Evolutionary conservation across 805 yeast genomes (phyloP).

Genomic region (Wickerhamiella cacticola): DNA sequence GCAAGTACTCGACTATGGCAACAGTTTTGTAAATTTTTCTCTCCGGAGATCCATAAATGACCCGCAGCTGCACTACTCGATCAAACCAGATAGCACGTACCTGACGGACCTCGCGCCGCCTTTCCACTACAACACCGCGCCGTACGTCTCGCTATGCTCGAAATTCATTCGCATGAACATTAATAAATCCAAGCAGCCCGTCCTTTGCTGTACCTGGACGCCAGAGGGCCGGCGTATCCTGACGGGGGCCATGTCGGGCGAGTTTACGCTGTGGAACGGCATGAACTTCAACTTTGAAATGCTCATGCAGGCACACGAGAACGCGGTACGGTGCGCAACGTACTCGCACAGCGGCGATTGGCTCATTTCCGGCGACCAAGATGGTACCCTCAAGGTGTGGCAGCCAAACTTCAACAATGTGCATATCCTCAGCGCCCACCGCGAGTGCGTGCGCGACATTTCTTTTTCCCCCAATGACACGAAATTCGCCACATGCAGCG

Average conservation of each 20-base stretch:
- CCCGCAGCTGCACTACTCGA: slow-evolving; percentile 18
- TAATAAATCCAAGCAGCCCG: slow-evolving; percentile 84
- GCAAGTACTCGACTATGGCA: slow-evolving; percentile 53
- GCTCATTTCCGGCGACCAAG: slow-evolving; percentile 89
- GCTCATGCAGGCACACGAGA: slow-evolving; percentile 97
- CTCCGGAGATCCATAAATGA: slow-evolving; percentile 34
- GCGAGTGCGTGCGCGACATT: slow-evolving; percentile 74
- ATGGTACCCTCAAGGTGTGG: slow-evolving; percentile 88
- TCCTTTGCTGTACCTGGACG: slow-evolving; percentile 86
- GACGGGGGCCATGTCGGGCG: slow-evolving; percentile 88
- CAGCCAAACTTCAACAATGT: slow-evolving; percentile 97
- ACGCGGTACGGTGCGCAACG: slow-evolving; percentile 64
- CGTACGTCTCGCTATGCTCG: slow-evolving; percentile 52
- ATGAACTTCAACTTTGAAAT: slow-evolving; percentile 90
- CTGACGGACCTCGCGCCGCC: slow-evolving; percentile 52
- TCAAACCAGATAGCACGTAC: slow-evolving; percentile 60
- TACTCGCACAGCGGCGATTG: slow-evolving; percentile 90
- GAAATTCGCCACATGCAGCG: slow-evolving; percentile 87
- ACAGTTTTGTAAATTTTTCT: slow-evolving; percentile 54
- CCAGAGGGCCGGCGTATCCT: slow-evolving; percentile 88
- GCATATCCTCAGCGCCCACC: slow-evolving; percentile 57
- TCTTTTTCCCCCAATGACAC: slow-evolving; percentile 84
- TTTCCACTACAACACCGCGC: slow-evolving; percentile 39
- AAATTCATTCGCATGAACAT: slow-evolving; percentile 85
- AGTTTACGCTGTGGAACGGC: slow-evolving; percentile 94